Percentiles rank a stretch among this genome's conserved stretches.
Conservation (phyloP, 768 basidiomycete genomes). For the Hygrophorus pudorinus region DNA sequence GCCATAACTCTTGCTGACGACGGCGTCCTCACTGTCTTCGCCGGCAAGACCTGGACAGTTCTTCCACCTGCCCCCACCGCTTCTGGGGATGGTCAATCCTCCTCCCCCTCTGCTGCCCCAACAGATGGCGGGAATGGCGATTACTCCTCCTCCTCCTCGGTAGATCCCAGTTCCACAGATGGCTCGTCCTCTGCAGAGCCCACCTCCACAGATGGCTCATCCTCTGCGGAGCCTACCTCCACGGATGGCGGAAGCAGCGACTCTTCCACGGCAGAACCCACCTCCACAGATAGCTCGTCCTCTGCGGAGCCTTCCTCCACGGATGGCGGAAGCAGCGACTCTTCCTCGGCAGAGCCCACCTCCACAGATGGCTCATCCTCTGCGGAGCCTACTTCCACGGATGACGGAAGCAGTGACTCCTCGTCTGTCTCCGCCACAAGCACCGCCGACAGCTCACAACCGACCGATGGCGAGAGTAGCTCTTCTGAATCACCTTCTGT, state of each 20-base stretch:
- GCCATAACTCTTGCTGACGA: no score
- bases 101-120: no score
- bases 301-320: conserved; percentile 1
- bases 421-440: not conserved
- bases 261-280: not conserved
- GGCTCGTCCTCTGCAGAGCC: not conserved
- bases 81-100: no score
- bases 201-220: not conserved
- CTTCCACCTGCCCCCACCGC: no score
- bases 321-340: not conserved
- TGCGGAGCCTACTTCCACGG: not conserved
- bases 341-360: not conserved
- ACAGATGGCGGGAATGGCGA: no score
- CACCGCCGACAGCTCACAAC: not conserved
- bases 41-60: no score
- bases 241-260: not conserved
- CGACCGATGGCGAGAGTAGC: not conserved
- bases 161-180: not conserved
- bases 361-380: not conserved
- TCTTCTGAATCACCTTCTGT: not conserved
- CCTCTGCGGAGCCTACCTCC: not conserved
- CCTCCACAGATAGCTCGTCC: conserved; percentile 4
- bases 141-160: conserved; percentile 3
- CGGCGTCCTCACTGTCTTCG: no score
- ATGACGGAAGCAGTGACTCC: not conserved